Conservation (phyloP, 345 rosid species). For the Eucalyptus fibrosa region DNA sequence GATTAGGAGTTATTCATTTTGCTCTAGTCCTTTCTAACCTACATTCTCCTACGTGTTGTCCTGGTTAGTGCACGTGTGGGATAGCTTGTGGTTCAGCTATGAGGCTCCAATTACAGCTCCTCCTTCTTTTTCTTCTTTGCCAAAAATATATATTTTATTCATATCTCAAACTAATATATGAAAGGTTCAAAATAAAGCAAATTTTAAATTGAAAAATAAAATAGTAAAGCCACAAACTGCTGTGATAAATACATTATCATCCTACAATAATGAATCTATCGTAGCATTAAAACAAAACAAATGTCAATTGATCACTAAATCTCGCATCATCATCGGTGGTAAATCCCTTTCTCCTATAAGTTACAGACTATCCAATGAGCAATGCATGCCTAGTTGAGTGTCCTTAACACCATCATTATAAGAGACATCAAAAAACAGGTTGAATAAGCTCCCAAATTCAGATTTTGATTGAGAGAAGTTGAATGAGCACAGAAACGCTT, state of each 20-base stretch:
- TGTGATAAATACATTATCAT: background rate
- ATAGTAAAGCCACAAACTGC: background rate
- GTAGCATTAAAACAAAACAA: background rate
- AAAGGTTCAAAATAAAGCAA: background rate
- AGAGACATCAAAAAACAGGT: background rate
- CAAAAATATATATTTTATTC: background rate
- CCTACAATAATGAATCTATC: background rate
- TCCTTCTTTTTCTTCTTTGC: background rate
- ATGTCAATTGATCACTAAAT: fast-evolving
- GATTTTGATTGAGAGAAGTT: background rate
- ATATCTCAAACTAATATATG: background rate
- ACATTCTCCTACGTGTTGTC: background rate
- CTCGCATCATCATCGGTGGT: fast-evolving
- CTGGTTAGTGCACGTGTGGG: background rate
- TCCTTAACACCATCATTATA: background rate
- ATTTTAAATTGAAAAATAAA: background rate
- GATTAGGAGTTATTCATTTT: background rate
- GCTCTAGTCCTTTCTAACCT: background rate
- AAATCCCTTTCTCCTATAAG: background rate
- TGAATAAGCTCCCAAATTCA: background rate
- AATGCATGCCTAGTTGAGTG: background rate
- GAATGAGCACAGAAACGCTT: background rate
- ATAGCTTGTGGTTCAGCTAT: background rate
- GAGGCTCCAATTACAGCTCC: background rate
- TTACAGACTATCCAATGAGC: fast-evolving